phyloP scores from a whole-genome alignment of 148 eudicot species.

The Dianthus caryophyllus region DNA sequence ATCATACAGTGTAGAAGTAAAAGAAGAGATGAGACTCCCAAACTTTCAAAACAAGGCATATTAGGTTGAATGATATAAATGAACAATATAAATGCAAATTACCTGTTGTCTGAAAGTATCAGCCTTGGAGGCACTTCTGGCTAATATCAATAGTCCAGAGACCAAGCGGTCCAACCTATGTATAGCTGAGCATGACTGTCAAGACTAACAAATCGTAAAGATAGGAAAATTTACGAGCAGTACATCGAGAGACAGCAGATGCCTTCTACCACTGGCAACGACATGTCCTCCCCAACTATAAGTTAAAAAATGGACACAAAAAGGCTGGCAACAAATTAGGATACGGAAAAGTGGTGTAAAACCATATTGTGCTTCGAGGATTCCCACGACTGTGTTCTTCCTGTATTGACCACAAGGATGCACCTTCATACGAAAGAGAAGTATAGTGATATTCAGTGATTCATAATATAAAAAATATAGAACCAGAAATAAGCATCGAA shows the following conservation, averaged over 20 bases:
- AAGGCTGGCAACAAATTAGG: constrained; percentile 31
- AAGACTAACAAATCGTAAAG: constrained; percentile 27
- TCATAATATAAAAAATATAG: not conserved
- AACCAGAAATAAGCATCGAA: constrained; percentile 2
- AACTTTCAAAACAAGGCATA: not conserved
- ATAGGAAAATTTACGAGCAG: not conserved
- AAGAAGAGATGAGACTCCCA: no score
- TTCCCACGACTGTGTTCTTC: constrained; percentile 90
- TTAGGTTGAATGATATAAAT: not conserved
- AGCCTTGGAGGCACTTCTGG: constrained; percentile 84
- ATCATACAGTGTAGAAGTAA: no score
- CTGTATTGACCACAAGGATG: constrained; percentile 98
- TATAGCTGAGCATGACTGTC: constrained; percentile 57
- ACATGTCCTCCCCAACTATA: not conserved
- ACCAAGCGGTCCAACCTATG: constrained; percentile 96
- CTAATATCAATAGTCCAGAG: constrained; percentile 90
- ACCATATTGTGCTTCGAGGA: constrained; percentile 88
- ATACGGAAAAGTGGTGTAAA: constrained; percentile 91
- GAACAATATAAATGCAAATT: constrained; percentile 16
- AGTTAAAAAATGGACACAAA: constrained; percentile 9
- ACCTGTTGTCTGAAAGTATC: constrained; percentile 86
- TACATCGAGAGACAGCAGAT: constrained; percentile 4
- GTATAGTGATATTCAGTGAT: not conserved
- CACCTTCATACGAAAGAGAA: constrained; percentile 44
- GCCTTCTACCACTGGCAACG: not conserved